phyloP scores from a whole-genome alignment of 306 rosid species.

The Vicia faba region DNA sequence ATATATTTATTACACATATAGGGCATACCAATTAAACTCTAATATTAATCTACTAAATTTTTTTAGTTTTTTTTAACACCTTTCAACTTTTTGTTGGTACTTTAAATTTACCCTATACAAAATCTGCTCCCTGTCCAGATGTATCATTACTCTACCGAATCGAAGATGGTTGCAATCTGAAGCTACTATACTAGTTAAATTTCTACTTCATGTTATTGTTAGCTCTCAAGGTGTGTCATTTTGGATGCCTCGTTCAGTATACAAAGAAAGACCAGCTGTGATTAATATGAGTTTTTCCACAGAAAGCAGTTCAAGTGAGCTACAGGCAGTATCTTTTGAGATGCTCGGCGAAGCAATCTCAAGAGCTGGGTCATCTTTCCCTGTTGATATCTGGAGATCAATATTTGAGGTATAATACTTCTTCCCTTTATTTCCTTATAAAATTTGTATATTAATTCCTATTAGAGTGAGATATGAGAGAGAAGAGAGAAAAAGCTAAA shows the following conservation, averaged over 20 bases:
- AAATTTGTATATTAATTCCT: constrained; percentile 11
- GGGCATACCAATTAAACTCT: constrained; percentile 1
- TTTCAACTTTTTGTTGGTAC: constrained; percentile 24
- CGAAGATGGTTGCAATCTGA: constrained; percentile 56
- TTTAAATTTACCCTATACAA: constrained; percentile 29
- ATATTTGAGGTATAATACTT: constrained; percentile 61
- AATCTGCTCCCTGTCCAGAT: constrained; percentile 49
- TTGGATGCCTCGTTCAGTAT: constrained; percentile 37
- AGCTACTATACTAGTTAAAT: constrained; percentile 62
- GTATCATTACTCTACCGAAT: constrained; percentile 46
- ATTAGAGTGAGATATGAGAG: too few species aligned
- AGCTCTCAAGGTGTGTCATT: constrained; percentile 51
- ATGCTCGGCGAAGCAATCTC: constrained; percentile 75
- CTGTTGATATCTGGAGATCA: constrained; percentile 72
- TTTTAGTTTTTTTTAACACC: neutral
- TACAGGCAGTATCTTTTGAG: constrained; percentile 64
- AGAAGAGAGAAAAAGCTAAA: too few species aligned
- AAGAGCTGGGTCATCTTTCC: constrained; percentile 60
- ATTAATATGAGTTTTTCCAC: constrained; percentile 45
- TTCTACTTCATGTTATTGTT: constrained; percentile 66
- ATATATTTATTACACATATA: neutral
- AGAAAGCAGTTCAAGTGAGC: constrained; percentile 60
- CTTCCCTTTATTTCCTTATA: constrained; percentile 6
- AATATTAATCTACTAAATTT: constrained; percentile 8
- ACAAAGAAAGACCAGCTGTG: constrained; percentile 45